Evolutionary conservation across 164 flowering plant species (phyloP), one percentile per base, ranked within the genome.

Genomic region (Aristolochia fimbriata): DNA sequence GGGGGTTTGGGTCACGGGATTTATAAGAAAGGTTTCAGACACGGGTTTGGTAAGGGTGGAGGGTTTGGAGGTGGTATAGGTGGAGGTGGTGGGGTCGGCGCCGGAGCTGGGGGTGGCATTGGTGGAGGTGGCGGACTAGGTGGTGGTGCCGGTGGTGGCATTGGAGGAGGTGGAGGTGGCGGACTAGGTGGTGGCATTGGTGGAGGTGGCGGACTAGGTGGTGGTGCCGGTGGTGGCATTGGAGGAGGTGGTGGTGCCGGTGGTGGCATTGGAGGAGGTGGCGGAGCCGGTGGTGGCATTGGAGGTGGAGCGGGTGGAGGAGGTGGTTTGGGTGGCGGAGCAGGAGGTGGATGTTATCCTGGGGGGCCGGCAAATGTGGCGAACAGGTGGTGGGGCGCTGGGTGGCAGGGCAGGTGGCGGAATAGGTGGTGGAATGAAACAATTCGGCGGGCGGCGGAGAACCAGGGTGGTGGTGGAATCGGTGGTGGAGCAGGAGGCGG

Each of bases 331-430:
- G 51, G 62, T 4, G 62, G 62, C 5, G 63, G 63, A 1, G 41
- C n/a, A 1, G 63, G 63, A 15, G 50, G 62, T 15, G 62, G n/a
- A n/a, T n/a, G n/a, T n/a, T n/a, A n/a, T n/a, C n/a, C n/a, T n/a
- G n/a, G n/a, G n/a, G n/a, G n/a, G n/a, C n/a, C n/a, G n/a, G n/a
- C n/a, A n/a, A n/a, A n/a, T n/a, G n/a, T n/a, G n/a, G n/a, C n/a
- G 63, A 11, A 30, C 51, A 12, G 63, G 56, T 30, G 63, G 65
- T 51, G 65, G 65, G 17, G 15, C n/a, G 65, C 59, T 3, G 59
- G 59, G 64, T 51, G 65, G 60, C 9, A 17, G 25, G 14, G 60
- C 25, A 6, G 17, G 13, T 10, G 49, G 60, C 13, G 49, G 61
- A 8, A 6, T 47, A 47, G 27, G 48, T 46, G 62, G 62, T 5